Base-by-base conservation (phyloP, 148 eudicot species). In the Cornus kousa region DNA sequence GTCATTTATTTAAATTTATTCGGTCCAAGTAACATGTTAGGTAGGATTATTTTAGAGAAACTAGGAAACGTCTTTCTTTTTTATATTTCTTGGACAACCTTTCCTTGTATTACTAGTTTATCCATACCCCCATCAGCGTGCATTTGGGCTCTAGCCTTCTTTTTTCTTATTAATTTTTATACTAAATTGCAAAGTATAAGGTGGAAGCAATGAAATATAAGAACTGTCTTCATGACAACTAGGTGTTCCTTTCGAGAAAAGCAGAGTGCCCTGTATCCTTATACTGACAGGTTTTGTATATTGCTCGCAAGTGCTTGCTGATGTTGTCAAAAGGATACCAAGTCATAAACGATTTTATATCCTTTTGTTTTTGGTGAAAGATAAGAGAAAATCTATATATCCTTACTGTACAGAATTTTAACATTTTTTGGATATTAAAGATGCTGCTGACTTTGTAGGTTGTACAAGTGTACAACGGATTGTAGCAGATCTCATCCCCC, bases 401-500 rank as follows among this genome's bases (percentile, higher is more conserved):
- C 23, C 48, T 43, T 6, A 9, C 10, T 43, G 48, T 43, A 2
- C 48, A 43, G 9, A 43, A 67, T 19, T 68, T 68, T 57, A 6
- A 11, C 22, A 59, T 46, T 11, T 80, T 43, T 70, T 35, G 17
- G 46, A 24, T 37, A 64, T 31, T 76, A 46, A 17, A 35, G 74
- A 65, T 83, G 60, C 67, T 72, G 39, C 50, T 71, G 78, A 31
- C 62, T 17, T 70, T 84, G 83, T 89, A 97, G 99, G 99, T 65
- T 89, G 93, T 90, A 67, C 81, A 17, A 92, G 98, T 82, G 92
- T 88, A 77, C 91, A 90, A 77, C 94, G 98, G 48, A 82, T 94
- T 72, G 89, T 91, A 53, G 93, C 96, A 64, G 94, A 88, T 67
- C 81, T 86, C 53, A 86, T 97, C 65, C 97, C 98, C 33, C 88